phyloP scores from a whole-genome alignment of 495 filamentous ascomycete genomes.

The Aspergillus haitiensis region DNA sequence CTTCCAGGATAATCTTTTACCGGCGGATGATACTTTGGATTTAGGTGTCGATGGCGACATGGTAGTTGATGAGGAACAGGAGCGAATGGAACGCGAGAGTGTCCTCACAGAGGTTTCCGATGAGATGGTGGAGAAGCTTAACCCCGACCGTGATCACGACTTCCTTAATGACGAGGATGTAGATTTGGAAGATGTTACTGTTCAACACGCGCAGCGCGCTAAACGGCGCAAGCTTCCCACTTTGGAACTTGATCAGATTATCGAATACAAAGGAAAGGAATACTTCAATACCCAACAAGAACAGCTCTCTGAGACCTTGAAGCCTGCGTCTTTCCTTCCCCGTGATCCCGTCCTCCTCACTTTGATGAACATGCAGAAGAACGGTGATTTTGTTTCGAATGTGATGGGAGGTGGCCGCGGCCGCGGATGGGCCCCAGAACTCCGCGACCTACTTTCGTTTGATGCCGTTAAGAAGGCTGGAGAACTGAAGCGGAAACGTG shows the following conservation, averaged over 20 bases:
- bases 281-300: conserved; percentile 77
- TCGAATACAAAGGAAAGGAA: conserved; percentile 51
- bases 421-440: conserved; percentile 83
- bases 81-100: conserved; percentile 59
- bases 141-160: conserved; percentile 56
- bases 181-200: conserved; percentile 55
- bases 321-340: conserved; percentile 73
- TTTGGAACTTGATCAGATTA: conserved; percentile 66
- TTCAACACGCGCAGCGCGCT: conserved; percentile 62
- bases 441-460: conserved; percentile 79
- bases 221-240: conserved; percentile 68
- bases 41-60: conserved; percentile 47
- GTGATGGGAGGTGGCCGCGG: conserved; percentile 74
- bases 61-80: conserved; percentile 55
- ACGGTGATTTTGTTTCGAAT: conserved; percentile 78
- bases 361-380: conserved; percentile 86
- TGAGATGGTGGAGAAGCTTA: conserved; percentile 58
- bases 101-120: conserved; percentile 41
- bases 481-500: conserved; percentile 91
- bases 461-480: conserved; percentile 73
- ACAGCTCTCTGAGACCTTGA: conserved; percentile 77
- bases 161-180: conserved; percentile 50
- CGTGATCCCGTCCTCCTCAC: conserved; percentile 82
- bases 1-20: conserved; percentile 33
- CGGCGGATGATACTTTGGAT: conserved; percentile 48